Evolutionary conservation across 1,284 basidiomycete species (phyloP).

Genomic region (Moesziomyces sp.): DNA sequence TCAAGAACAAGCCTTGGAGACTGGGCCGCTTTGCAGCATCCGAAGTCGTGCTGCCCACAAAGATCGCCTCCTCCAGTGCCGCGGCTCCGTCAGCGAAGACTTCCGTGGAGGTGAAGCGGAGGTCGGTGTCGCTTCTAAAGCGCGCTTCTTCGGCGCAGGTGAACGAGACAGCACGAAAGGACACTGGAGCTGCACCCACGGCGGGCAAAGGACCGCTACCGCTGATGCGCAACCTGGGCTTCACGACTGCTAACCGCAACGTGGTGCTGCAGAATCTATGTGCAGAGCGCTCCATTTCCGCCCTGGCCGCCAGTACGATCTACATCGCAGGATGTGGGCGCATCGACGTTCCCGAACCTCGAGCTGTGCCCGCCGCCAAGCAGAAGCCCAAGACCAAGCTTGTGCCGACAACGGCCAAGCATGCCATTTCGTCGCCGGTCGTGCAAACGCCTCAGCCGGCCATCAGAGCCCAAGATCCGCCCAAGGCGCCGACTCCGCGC

Average conservation of each 20-base stretch:
- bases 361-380: background rate
- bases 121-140: constrained; percentile 22
- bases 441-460: background rate
- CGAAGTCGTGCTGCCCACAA: constrained; percentile 26
- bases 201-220: constrained; percentile 1
- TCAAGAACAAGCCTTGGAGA: constrained; percentile 41
- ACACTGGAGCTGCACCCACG: constrained; percentile 3
- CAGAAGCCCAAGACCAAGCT: background rate
- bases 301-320: constrained; percentile 34
- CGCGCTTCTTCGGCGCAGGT: constrained; percentile 24
- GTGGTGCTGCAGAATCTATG: constrained; percentile 40
- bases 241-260: constrained; percentile 40
- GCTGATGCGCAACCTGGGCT: constrained; percentile 43
- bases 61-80: background rate
- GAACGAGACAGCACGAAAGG: constrained; percentile 10
- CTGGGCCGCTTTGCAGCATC: constrained; percentile 38
- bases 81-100: background rate
- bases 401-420: background rate
- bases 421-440: background rate
- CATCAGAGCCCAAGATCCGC: background rate
- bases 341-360: constrained; percentile 21
- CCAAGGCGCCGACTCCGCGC: constrained; percentile 1
- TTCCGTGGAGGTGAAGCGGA: constrained; percentile 9
- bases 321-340: constrained; percentile 30
- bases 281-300: constrained; percentile 24